A percentile compares a stretch with the other conserved stretches of the same genome.
Conservation (phyloP, 345 rosid species). For the Diplotaxis tenuifolia region DNA sequence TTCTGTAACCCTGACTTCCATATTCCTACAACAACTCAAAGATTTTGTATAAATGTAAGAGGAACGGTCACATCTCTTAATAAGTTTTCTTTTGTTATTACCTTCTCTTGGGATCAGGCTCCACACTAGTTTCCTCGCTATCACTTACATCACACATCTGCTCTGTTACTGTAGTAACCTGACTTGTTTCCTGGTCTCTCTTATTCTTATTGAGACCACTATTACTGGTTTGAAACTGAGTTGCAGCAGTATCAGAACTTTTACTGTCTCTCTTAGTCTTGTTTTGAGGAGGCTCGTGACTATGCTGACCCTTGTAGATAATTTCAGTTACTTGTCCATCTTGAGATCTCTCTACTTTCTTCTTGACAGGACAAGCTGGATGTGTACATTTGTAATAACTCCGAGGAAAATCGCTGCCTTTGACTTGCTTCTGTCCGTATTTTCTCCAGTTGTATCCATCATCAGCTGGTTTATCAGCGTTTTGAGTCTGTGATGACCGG, state of each 20-base stretch:
- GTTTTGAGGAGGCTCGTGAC: conserved; percentile 59
- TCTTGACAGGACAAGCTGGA: conserved; percentile 76
- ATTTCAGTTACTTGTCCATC: conserved; percentile 85
- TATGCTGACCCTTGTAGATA: conserved; percentile 84
- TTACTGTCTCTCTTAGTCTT: conserved; percentile 53
- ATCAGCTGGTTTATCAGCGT: conserved; percentile 60
- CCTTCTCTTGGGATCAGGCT: conserved; percentile 77
- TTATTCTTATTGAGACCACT: conserved; percentile 23
- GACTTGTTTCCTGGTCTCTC: conserved; percentile 63
- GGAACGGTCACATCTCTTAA: not conserved
- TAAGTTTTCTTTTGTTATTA: conserved; percentile 2
- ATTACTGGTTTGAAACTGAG: conserved; percentile 19
- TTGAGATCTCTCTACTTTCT: conserved; percentile 72
- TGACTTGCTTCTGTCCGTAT: conserved; percentile 88
- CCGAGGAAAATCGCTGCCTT: conserved; percentile 77
- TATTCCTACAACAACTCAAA: conserved; percentile 45
- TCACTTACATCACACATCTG: conserved; percentile 58
- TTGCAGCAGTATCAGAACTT: conserved; percentile 20
- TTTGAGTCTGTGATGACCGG: conserved; percentile 37
- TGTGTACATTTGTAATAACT: conserved; percentile 86
- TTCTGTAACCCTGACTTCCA: conserved; percentile 50
- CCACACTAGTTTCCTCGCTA: conserved; percentile 50
- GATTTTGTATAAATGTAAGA: not conserved
- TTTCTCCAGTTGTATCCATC: conserved; percentile 91
- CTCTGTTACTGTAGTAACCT: conserved; percentile 45